Percentiles rank a stretch among this genome's conserved stretches.
Evolutionary conservation across 2,329 filamentous ascomycete species (phyloP).

Genomic region (Fusarium goolgardi): DNA sequence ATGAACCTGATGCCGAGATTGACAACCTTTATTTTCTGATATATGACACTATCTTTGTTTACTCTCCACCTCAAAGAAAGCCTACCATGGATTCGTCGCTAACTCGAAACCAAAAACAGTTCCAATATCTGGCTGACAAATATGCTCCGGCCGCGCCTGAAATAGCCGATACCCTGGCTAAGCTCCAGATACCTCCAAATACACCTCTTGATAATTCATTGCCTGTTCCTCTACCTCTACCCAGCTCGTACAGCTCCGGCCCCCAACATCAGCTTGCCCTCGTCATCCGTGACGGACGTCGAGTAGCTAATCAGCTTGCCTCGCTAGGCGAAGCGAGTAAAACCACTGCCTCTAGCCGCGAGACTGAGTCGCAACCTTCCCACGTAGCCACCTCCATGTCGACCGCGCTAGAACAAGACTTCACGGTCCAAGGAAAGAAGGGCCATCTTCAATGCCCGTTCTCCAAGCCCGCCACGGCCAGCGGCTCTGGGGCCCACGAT

Average conservation of each 20-base stretch:
- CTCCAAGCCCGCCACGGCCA: slow-evolving; percentile 58
- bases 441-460: slow-evolving; percentile 87
- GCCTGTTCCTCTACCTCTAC: slow-evolving; percentile 67
- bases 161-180: slow-evolving; percentile 73
- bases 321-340: slow-evolving; percentile 63
- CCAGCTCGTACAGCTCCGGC: slow-evolving; percentile 57
- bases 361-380: slow-evolving; percentile 58
- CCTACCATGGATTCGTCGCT: slow-evolving; percentile 36
- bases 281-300: slow-evolving; percentile 72
- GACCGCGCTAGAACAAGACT: slow-evolving; percentile 84
- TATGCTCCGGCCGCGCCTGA: slow-evolving; percentile 74
- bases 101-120: slow-evolving; percentile 57
- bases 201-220: slow-evolving; percentile 61
- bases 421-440: slow-evolving; percentile 85
- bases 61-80: not conserved
- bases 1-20: slow-evolving; percentile 67
- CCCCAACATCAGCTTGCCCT: slow-evolving; percentile 68
- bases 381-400: slow-evolving; percentile 68
- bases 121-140: slow-evolving; percentile 74
- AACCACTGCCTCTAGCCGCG: slow-evolving; percentile 62
- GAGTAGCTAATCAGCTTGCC: slow-evolving; percentile 65
- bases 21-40: slow-evolving; percentile 64
- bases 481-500: slow-evolving; percentile 44
- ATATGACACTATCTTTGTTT: slow-evolving; percentile 36
- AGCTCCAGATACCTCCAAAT: slow-evolving; percentile 72